Conservation (phyloP, 371 early-diverging fungal species). For the Apophysomyces sp. region DNA sequence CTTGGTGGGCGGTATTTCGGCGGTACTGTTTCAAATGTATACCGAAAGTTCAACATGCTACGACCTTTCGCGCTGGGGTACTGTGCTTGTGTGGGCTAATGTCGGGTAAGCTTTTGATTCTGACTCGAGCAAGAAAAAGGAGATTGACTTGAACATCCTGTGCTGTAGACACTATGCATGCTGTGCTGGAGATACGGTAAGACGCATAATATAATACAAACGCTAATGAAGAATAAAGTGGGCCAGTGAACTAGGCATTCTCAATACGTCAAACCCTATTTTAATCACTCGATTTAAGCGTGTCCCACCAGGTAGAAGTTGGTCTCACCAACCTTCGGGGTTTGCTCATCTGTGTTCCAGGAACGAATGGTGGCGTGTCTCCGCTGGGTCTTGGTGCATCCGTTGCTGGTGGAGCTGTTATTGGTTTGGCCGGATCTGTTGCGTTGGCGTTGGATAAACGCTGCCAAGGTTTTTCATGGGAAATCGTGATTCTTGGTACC, state of each 20-base stretch:
- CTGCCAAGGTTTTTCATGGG: slow-evolving; percentile 38
- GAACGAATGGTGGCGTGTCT: slow-evolving; percentile 86
- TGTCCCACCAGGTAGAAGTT: slow-evolving; percentile 63
- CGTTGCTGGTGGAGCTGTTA: slow-evolving; percentile 69
- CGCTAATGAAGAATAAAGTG: slow-evolving; percentile 46
- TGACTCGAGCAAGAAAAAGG: too few relatives aligned
- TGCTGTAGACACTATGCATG: slow-evolving; percentile 73
- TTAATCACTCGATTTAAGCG: slow-evolving; percentile 69
- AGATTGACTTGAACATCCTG: too few relatives aligned
- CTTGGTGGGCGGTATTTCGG: slow-evolving; percentile 64
- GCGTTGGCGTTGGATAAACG: slow-evolving; percentile 47
- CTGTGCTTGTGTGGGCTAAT: slow-evolving; percentile 51
- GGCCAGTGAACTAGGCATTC: slow-evolving; percentile 86
- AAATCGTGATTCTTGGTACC: slow-evolving; percentile 48
- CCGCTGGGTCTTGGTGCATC: slow-evolving; percentile 66
- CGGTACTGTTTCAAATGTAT: slow-evolving; percentile 55
- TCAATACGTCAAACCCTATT: slow-evolving; percentile 70
- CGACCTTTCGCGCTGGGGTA: slow-evolving; percentile 30
- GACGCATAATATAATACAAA: neutral
- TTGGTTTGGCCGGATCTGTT: slow-evolving; percentile 67
- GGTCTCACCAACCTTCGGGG: neutral
- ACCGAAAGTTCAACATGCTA: slow-evolving; percentile 29
- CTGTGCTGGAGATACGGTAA: slow-evolving; percentile 84
- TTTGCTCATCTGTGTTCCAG: slow-evolving; percentile 21
- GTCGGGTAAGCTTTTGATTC: slow-evolving; percentile 45